These are phyloP conservation scores for Carex scoparia DNA, from an alignment of 176 grass and related monocot species.

Conservation along the genomic window DNA sequence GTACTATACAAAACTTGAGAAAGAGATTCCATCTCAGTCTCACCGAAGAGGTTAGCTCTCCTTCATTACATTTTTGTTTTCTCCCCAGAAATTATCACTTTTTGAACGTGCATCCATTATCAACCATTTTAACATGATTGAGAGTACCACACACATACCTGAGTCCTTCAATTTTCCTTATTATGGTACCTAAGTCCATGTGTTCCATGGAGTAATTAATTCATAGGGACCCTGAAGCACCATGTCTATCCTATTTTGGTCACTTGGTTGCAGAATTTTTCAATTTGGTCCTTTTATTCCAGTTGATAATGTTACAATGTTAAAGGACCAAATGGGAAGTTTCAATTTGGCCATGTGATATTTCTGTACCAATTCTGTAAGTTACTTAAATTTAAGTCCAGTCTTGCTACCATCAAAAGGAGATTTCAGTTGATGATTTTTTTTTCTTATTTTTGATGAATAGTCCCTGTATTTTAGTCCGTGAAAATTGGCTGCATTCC, in stretches of 20 bases:
- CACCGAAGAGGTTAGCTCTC: slow-evolving; percentile 80
- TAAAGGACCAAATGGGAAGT: background rate
- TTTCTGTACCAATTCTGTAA: background rate
- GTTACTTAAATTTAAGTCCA: background rate
- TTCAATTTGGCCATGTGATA: background rate
- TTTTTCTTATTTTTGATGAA: background rate
- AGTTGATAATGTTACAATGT: background rate
- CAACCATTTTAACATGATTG: background rate
- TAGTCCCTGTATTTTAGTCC: background rate
- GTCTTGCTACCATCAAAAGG: background rate
- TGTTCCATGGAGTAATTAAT: background rate
- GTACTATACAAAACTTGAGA: slow-evolving; percentile 95
- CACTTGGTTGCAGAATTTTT: background rate
- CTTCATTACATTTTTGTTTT: slow-evolving; percentile 6
- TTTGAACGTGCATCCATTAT: background rate
- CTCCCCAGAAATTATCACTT: background rate
- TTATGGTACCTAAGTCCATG: background rate
- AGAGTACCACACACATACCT: background rate
- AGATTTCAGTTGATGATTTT: background rate
- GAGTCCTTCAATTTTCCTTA: background rate
- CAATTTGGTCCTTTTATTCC: background rate
- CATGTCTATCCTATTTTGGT: background rate
- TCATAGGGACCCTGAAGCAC: background rate
- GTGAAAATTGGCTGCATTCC: slow-evolving; percentile 1
- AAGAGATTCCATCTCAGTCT: slow-evolving; percentile 97